phyloP scores from a whole-genome alignment of 2,329 filamentous ascomycete species.

The Allantophomopsis cytisporea region DNA sequence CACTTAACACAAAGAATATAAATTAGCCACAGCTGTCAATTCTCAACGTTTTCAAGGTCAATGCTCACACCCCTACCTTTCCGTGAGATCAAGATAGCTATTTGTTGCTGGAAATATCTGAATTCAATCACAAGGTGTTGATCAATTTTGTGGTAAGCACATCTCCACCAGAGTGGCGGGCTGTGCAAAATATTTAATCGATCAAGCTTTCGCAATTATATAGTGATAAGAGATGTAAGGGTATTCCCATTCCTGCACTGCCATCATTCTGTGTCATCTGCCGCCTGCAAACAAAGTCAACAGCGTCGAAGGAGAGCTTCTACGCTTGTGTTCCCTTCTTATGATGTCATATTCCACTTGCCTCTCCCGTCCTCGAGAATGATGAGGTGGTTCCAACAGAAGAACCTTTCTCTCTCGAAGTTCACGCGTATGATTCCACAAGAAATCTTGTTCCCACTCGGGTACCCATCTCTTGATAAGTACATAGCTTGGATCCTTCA shows the following conservation, averaged over 20 bases:
- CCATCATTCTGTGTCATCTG: slow-evolving; percentile 4
- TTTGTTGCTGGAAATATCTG: no score
- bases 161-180: no score
- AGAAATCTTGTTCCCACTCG: slow-evolving; percentile 55
- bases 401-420: slow-evolving; percentile 22
- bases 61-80: no score
- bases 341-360: slow-evolving; percentile 15
- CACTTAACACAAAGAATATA: background rate
- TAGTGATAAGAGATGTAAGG: no score
- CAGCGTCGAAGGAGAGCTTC: slow-evolving; percentile 14
- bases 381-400: slow-evolving; percentile 8
- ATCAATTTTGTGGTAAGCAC: no score
- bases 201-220: no score
- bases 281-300: slow-evolving; percentile 18
- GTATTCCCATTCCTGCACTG: no score
- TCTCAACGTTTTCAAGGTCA: no score
- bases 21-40: no score
- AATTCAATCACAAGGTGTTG: no score
- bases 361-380: slow-evolving; percentile 9
- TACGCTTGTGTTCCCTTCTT: slow-evolving; percentile 15
- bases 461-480: slow-evolving; percentile 63
- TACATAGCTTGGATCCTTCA: slow-evolving; percentile 53
- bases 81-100: no score
- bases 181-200: no score
- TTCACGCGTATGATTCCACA: slow-evolving; percentile 58